Conservation (phyloP, 371 early-diverging fungal genomes). For the Zopfochytrium polystomum region DNA sequence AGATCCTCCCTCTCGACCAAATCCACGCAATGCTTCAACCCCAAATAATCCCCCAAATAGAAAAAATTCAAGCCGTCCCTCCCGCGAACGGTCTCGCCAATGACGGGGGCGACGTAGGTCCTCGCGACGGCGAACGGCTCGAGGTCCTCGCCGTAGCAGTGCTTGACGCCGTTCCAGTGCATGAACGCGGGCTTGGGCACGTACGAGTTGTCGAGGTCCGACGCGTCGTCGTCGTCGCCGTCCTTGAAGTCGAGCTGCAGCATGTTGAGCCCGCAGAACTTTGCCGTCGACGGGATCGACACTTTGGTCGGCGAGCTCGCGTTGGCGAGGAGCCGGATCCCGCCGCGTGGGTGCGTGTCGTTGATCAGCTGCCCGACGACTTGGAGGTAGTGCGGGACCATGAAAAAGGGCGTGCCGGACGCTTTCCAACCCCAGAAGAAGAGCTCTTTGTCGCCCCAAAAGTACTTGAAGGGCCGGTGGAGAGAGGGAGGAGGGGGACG, state of each 20-base stretch:
- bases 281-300: not conserved
- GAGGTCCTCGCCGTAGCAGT: not conserved
- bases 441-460: not conserved
- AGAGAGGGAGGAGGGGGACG: not conserved
- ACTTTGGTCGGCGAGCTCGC: not conserved
- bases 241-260: not conserved
- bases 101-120: not conserved
- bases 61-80: not conserved
- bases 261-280: not conserved
- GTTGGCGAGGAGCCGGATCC: not conserved
- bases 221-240: too few species aligned
- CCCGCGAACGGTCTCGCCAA: not conserved
- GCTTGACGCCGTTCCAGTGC: slow-evolving; percentile 1
- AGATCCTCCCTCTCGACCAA: not conserved
- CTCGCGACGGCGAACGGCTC: not conserved
- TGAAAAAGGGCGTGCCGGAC: not conserved
- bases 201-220: too few species aligned
- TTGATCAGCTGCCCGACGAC: not conserved
- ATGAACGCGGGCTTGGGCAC: not conserved
- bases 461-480: not conserved
- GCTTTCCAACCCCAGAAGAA: not conserved
- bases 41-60: not conserved
- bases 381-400: not conserved
- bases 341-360: not conserved
- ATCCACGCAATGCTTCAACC: not conserved